Evolutionary conservation across 2,329 filamentous ascomycete species (phyloP).

Genomic region (Aspergillus pseudonomiae): DNA sequence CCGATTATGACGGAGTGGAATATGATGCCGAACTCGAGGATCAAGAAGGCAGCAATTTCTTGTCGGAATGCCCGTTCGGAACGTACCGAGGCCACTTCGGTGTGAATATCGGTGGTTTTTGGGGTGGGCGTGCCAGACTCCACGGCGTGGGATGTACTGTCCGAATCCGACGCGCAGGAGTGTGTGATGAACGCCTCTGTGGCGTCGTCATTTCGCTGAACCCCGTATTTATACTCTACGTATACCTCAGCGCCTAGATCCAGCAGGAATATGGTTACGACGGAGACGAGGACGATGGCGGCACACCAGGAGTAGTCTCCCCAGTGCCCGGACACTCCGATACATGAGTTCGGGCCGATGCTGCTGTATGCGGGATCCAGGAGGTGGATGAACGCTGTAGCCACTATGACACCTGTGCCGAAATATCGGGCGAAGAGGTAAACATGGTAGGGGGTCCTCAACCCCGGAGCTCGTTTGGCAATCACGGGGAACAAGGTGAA

Average conservation of each 20-base stretch:
- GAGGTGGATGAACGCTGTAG: constrained; percentile 53
- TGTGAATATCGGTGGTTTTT: neutral
- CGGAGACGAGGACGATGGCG: constrained; percentile 53
- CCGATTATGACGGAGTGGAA: constrained; percentile 68
- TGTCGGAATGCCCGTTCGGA: constrained; percentile 37
- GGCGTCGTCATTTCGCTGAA: constrained; percentile 28
- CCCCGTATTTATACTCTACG: constrained; percentile 52
- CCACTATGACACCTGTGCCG: constrained; percentile 51
- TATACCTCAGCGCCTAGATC: constrained; percentile 57
- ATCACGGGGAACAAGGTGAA: constrained; percentile 53
- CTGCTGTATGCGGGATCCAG: constrained; percentile 49
- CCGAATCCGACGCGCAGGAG: neutral
- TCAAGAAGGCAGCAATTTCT: constrained; percentile 46
- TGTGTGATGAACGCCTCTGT: constrained; percentile 20
- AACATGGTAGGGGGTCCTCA: constrained; percentile 46
- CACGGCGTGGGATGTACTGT: neutral
- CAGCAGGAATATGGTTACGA: constrained; percentile 55
- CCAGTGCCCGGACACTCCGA: constrained; percentile 58
- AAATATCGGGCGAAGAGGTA: constrained; percentile 54
- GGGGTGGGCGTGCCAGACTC: neutral
- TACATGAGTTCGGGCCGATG: constrained; percentile 53
- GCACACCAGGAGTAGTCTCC: constrained; percentile 56
- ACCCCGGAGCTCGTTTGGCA: constrained; percentile 41
- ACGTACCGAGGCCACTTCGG: constrained; percentile 1
- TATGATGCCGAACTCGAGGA: constrained; percentile 63